A percentile compares a stretch with the other conserved stretches of the same genome.
These are phyloP conservation scores for Volvariella volvacea DNA, from an alignment of 1,284 basidiomycete genomes.

Conservation along the genomic window DNA sequence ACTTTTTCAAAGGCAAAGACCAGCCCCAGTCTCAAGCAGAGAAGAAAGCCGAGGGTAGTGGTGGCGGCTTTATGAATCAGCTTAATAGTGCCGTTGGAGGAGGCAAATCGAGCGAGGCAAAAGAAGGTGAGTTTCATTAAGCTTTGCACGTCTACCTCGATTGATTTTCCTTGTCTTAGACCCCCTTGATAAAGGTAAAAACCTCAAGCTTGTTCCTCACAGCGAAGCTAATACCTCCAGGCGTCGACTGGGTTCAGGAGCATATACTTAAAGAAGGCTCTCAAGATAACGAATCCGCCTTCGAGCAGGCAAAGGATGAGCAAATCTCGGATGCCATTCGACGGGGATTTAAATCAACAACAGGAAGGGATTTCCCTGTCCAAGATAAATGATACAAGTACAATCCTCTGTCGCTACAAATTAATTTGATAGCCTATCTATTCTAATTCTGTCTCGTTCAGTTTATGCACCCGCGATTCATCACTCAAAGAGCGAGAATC, in stretches of 20 bases:
- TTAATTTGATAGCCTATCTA: too few species aligned
- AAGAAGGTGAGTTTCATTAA: not conserved
- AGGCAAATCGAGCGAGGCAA: not conserved
- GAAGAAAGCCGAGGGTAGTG: too few species aligned
- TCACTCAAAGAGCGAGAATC: too few species aligned
- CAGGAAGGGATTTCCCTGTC: constrained; percentile 3
- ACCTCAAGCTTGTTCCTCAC: not conserved
- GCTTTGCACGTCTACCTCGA: not conserved
- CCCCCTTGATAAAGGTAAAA: not conserved
- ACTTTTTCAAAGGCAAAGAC: not conserved
- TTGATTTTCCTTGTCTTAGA: not conserved
- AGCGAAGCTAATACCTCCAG: constrained; percentile 12
- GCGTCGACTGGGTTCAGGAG: constrained; percentile 35
- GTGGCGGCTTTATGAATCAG: not conserved
- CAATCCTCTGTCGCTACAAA: too few species aligned
- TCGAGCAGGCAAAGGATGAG: constrained; percentile 35
- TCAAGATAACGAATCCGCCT: constrained; percentile 30
- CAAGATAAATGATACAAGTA: not conserved
- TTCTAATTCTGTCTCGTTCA: too few species aligned
- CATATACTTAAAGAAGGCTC: constrained; percentile 31
- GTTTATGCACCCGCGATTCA: too few species aligned
- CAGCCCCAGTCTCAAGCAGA: not conserved
- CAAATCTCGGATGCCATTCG: constrained; percentile 30
- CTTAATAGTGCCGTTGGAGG: not conserved
- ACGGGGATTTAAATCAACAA: constrained; percentile 5